Conservation (phyloP, 768 basidiomycete species). For the Neoboletus subvelutipes region DNA sequence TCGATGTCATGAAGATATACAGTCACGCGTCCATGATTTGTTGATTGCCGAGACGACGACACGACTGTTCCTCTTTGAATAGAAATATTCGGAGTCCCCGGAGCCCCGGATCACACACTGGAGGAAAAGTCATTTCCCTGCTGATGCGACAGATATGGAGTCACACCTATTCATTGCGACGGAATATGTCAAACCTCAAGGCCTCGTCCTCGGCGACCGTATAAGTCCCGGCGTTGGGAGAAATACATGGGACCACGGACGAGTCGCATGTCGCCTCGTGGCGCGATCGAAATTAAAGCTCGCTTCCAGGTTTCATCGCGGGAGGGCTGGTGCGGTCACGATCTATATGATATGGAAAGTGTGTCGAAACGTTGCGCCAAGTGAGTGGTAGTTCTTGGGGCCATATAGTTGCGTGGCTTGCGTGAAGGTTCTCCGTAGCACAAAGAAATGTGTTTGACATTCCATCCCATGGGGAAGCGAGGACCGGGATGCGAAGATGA, state of each 20-base stretch:
- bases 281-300: not conserved
- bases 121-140: not conserved
- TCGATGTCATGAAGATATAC: not conserved
- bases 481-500: not conserved
- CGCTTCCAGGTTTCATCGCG: not conserved
- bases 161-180: not conserved
- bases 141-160: not conserved
- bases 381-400: not conserved
- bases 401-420: not conserved
- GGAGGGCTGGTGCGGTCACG: not conserved
- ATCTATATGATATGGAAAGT: not conserved
- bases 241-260: not conserved
- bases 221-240: not conserved
- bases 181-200: not conserved
- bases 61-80: not conserved
- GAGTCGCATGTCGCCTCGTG: not conserved
- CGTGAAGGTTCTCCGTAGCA: not conserved
- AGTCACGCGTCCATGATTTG: not conserved
- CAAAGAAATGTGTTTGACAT: not conserved
- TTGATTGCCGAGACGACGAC: not conserved
- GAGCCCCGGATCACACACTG: not conserved
- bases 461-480: not conserved
- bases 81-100: not conserved
- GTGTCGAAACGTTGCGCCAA: not conserved
- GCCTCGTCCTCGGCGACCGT: not conserved